Conservation (phyloP, 164 flowering plant genomes). For the Vitis cinerea region DNA sequence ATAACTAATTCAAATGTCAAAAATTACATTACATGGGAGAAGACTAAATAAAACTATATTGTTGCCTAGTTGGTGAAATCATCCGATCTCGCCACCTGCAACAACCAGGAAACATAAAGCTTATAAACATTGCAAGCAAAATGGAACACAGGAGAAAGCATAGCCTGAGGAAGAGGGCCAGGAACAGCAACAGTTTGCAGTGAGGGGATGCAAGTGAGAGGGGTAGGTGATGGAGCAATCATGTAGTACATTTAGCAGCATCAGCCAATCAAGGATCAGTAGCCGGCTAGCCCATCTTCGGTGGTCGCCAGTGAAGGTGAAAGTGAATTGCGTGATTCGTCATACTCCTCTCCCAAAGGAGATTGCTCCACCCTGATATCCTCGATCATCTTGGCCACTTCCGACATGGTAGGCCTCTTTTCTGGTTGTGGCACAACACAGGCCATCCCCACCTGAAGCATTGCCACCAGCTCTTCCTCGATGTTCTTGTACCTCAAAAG, state of each 20-base stretch:
- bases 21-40: slow-evolving; percentile 9
- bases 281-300: slow-evolving; percentile 54
- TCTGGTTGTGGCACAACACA: slow-evolving; percentile 76
- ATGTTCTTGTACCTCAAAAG: slow-evolving; percentile 89
- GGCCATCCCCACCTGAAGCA: slow-evolving; percentile 86
- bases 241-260: no score
- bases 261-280: slow-evolving; percentile 17
- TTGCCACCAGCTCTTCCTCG: slow-evolving; percentile 85
- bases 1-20: slow-evolving; percentile 6
- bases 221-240: not conserved
- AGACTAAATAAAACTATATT: slow-evolving; percentile 3
- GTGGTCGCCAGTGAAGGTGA: slow-evolving; percentile 78
- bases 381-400: slow-evolving; percentile 84
- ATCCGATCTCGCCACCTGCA: slow-evolving; percentile 7
- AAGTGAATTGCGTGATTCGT: slow-evolving; percentile 73
- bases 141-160: slow-evolving; percentile 6
- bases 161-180: slow-evolving; percentile 9
- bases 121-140: slow-evolving; percentile 11
- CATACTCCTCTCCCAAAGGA: slow-evolving; percentile 85
- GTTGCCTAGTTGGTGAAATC: slow-evolving; percentile 1
- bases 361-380: slow-evolving; percentile 93
- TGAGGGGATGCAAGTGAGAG: slow-evolving; percentile 20
- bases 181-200: slow-evolving; percentile 16
- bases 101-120: not conserved
- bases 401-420: slow-evolving; percentile 79